Base-by-base conservation (phyloP, 2,329 filamentous ascomycete species). In the Zymoseptoria passerinii region DNA sequence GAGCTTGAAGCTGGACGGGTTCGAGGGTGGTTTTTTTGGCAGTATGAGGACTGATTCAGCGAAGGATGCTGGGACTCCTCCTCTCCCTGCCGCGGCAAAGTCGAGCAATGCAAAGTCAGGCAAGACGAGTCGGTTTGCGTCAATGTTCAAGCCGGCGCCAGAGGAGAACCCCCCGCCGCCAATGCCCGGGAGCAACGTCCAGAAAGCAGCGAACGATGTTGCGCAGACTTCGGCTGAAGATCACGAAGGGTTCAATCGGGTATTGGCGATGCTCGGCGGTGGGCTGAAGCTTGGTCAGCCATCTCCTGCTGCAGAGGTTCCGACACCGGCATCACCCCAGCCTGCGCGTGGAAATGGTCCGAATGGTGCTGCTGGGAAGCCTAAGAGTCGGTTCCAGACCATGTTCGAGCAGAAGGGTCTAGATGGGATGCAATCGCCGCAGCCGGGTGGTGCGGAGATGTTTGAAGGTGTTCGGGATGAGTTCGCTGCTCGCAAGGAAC, bases 121-220 rank as follows among this genome's bases (percentile, higher is more conserved):
- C 27, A 92, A 92, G 69, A 83, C 88, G 4, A 96, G 92, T 10
- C 82, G 90, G 56, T 96, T 96, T 70, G 91, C 90, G 54, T 90
- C 87, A 2, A 88, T 96, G 70, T 79, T 80, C 62, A 74, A 76
- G 54, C 58, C 66, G 23, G 53, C 59, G 10, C 62, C 63, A 23
- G 53, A 65, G 48, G 65, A 67, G 51, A 52, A 56, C 8, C 62
- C 62, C n/a, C 60, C 65, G 10, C 40, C 62, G 28, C 57, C 63
- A 28, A 48, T 49, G 7, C 54, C 58, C 18, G 57, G 59, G 9
- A 57, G 18, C n/a, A 23, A 44, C 19, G 44, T 55, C 35, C 61
- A 58, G 58, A 57, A 56, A 62, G 54, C 63, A 53, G 64, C 72
- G 56, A 68, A 59, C 50, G 66, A 66, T 55, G 53, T 63, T 4